A percentile compares a stretch with the other conserved stretches of the same genome.
Conservation (phyloP, 2,329 filamentous ascomycete genomes). For the Neonectria ditissima region DNA sequence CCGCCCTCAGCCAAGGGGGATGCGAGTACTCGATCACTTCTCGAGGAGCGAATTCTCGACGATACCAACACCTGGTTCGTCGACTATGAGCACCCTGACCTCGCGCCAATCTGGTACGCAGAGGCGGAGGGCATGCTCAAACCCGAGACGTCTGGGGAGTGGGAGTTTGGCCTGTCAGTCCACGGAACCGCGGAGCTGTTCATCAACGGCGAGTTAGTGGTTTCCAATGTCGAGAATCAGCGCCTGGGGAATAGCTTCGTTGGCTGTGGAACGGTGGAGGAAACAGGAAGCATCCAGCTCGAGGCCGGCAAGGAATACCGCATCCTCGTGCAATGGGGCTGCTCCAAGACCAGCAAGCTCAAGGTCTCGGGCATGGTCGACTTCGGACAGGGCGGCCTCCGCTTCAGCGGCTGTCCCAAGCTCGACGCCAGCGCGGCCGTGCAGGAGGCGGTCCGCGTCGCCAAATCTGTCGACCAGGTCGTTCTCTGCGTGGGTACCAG, state of each 20-base stretch:
- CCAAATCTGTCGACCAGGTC: conserved; percentile 29
- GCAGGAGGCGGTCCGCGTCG: conserved; percentile 27
- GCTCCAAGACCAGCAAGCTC: conserved; percentile 23
- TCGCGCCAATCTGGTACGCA: conserved; percentile 39
- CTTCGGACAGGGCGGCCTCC: conserved; percentile 29
- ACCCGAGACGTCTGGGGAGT: conserved; percentile 38
- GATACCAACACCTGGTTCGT: conserved; percentile 43
- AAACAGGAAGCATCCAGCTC: conserved; percentile 36
- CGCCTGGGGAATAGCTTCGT: conserved; percentile 51
- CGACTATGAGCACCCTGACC: conserved; percentile 42
- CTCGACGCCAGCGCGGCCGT: conserved; percentile 24
- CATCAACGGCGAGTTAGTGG: conserved; percentile 48
- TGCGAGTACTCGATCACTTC: conserved; percentile 10
- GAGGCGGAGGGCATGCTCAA: conserved; percentile 40
- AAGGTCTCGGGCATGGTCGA: conserved; percentile 28
- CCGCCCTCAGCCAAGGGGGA: neutral
- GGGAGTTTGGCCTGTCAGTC: conserved; percentile 50
- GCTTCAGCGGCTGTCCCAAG: conserved; percentile 32
- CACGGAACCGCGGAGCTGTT: conserved; percentile 50
- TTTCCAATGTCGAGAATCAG: conserved; percentile 46
- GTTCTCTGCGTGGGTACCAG: conserved; percentile 31
- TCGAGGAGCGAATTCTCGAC: conserved; percentile 41
- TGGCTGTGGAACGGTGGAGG: conserved; percentile 49
- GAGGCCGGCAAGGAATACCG: conserved; percentile 30
- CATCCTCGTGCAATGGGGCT: conserved; percentile 30